Base-by-base conservation (phyloP, 352 stramenopile genomes). In the Elongisporangium prolatum region DNA sequence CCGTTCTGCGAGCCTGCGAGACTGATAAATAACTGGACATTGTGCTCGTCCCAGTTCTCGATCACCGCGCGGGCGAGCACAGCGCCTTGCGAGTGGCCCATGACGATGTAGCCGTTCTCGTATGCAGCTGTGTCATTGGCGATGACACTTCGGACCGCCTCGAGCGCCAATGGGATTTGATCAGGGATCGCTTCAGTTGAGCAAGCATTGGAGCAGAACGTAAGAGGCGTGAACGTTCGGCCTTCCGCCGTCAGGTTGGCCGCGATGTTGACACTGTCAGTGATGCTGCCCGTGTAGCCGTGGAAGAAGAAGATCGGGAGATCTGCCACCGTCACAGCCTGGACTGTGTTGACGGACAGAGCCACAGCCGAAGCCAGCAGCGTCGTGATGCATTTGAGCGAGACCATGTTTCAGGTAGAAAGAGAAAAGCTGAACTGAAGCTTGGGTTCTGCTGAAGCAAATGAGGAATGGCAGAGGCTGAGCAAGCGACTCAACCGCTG, bases 221-320 rank as follows among this genome's bases (percentile, higher is more conserved):
- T 50, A 18, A 77, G 69, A 4, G 69, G 34, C 16, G 57, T 47
- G 47, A 68, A 74, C 6, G 56, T 38, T 8, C 64, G 63, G 6
- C 53, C 37, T 2, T 70, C 52, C 2, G 52, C 60, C 9, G 53
- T 57, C 28, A 76, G 62, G 56, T 71, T 71, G n/a, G 51, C n/a
- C 24, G 53, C 22, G 9, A 65, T 49, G 18, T 59, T 22, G 20
- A 40, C 16, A 9, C 61, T 59, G 10, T 21, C 20, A 4, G 22
- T 21, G 4, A 56, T 51, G 21, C 56, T 56, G 8, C 24, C 22
- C 6, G 40, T 59, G 40, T 67, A 20, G 4, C 69, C 69, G 50
- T 76, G 69, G 54, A 76, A 74, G 54, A 67, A 76, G 53, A 76
- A 56, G 13, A 74, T 55, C 17, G 65, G 65, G 16, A 77, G 63